Percentiles rank a stretch among this genome's conserved stretches.
These are phyloP conservation scores for Agaricus subrufescens DNA, from an alignment of 768 basidiomycete genomes.

Conservation along the genomic window DNA sequence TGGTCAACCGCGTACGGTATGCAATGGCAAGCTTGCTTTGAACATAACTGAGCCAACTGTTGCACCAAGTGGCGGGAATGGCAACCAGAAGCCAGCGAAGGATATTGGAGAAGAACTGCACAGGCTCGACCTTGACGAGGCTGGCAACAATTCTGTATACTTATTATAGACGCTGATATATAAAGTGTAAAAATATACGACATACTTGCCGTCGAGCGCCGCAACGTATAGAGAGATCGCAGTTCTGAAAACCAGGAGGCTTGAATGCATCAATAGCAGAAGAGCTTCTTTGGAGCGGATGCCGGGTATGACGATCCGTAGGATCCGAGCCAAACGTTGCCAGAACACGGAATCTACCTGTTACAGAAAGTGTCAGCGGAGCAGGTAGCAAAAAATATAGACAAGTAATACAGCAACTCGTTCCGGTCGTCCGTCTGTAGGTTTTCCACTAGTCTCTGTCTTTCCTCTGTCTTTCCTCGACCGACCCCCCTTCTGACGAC, in stretches of 20 bases:
- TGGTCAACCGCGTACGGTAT: constrained; percentile 82
- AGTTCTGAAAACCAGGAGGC: constrained; percentile 84
- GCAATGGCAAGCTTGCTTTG: constrained; percentile 92
- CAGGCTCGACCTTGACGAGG: constrained; percentile 80
- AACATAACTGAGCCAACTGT: constrained; percentile 88
- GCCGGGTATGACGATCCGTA: constrained; percentile 86
- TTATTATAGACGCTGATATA: not conserved
- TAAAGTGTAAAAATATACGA: constrained; percentile 7
- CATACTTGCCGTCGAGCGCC: constrained; percentile 85
- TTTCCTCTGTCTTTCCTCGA: constrained; percentile 35
- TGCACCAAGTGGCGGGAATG: constrained; percentile 89
- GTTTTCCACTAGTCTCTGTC: constrained; percentile 12
- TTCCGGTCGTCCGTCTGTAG: constrained; percentile 32
- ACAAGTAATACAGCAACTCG: constrained; percentile 60
- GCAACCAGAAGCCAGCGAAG: constrained; percentile 88
- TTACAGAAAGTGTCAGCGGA: not conserved
- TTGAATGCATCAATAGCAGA: constrained; percentile 84
- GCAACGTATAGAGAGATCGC: constrained; percentile 94
- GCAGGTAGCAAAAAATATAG: not conserved
- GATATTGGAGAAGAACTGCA: constrained; percentile 80
- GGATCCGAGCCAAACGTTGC: constrained; percentile 66
- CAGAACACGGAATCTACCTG: constrained; percentile 94
- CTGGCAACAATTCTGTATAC: constrained; percentile 82
- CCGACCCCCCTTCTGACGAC: constrained; percentile 24
- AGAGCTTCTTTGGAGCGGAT: constrained; percentile 83